phyloP scores from a whole-genome alignment of 352 stramenopile genomes.

The Pythium dissotocum region DNA sequence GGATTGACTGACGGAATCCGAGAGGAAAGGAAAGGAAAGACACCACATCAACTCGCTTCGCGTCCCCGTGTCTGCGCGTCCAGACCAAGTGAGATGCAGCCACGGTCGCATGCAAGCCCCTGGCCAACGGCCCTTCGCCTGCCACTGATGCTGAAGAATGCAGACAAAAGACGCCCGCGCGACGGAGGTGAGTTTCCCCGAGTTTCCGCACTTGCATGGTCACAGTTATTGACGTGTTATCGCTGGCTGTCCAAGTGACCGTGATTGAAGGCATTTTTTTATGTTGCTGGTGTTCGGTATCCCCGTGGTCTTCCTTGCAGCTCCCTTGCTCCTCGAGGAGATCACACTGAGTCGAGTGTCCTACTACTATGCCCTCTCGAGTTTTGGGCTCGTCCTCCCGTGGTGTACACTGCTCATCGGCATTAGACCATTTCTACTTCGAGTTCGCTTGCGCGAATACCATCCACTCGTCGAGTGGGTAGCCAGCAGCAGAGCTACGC shows the following conservation, averaged over 20 bases:
- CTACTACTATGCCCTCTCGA: too few relatives aligned
- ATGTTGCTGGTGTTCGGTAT: too few relatives aligned
- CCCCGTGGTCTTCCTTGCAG: too few relatives aligned
- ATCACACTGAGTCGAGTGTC: too few relatives aligned
- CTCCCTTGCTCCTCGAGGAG: too few relatives aligned
- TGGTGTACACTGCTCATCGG: background rate
- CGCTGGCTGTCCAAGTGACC: too few relatives aligned
- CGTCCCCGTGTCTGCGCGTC: too few relatives aligned
- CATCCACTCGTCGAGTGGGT: constrained; percentile 9
- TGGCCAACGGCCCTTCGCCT: constrained; percentile 1
- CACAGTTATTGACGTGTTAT: too few relatives aligned
- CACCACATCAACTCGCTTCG: background rate
- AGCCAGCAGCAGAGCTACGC: background rate
- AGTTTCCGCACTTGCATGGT: background rate
- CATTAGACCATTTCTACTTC: background rate
- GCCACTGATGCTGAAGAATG: background rate
- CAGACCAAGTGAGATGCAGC: too few relatives aligned
- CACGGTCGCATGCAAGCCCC: background rate
- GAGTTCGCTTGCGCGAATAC: background rate
- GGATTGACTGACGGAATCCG: too few relatives aligned
- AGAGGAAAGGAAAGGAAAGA: background rate
- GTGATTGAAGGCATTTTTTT: too few relatives aligned
- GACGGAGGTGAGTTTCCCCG: background rate
- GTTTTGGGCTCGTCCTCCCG: too few relatives aligned
- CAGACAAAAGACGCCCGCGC: background rate